Conservation (phyloP, 805 yeast species). For the Metschnikowia dekortorum region DNA sequence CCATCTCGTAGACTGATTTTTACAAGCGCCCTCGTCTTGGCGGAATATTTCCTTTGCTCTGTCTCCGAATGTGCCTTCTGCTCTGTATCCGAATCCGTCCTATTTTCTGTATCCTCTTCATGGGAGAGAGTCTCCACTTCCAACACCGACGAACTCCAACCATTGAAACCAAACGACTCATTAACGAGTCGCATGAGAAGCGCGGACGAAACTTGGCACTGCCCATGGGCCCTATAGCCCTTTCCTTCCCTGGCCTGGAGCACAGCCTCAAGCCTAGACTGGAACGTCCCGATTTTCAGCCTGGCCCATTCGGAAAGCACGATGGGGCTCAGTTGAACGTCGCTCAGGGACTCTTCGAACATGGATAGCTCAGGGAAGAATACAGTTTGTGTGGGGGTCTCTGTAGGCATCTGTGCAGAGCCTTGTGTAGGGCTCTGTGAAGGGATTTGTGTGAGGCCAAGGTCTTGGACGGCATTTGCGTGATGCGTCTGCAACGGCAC, state of each 20-base stretch:
- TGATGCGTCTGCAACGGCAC: too few relatives aligned
- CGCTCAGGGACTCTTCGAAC: constrained; percentile 14
- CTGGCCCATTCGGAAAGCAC: constrained; percentile 40
- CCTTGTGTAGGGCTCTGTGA: too few relatives aligned
- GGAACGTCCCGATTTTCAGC: constrained; percentile 44
- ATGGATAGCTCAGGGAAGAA: constrained; percentile 23
- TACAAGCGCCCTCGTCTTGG: constrained; percentile 26
- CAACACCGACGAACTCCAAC: constrained; percentile 49
- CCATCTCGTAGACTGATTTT: constrained; percentile 42
- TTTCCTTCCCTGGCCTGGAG: constrained; percentile 18
- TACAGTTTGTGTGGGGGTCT: constrained; percentile 4
- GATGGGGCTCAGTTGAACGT: constrained; percentile 2
- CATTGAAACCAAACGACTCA: constrained; percentile 51
- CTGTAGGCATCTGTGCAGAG: background rate
- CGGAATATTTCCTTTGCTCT: constrained; percentile 18
- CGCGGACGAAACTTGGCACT: constrained; percentile 9
- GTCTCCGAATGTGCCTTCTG: constrained; percentile 4
- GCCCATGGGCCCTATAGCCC: background rate
- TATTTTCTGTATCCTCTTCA: constrained; percentile 21
- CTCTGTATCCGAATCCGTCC: constrained; percentile 4
- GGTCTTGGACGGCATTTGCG: too few relatives aligned
- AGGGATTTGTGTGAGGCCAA: too few relatives aligned
- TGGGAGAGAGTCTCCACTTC: constrained; percentile 17
- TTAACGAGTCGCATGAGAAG: constrained; percentile 38
- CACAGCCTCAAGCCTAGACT: constrained; percentile 40